Evolutionary conservation across 148 eudicot species (phyloP).

Genomic region (Rhododendron vialii): DNA sequence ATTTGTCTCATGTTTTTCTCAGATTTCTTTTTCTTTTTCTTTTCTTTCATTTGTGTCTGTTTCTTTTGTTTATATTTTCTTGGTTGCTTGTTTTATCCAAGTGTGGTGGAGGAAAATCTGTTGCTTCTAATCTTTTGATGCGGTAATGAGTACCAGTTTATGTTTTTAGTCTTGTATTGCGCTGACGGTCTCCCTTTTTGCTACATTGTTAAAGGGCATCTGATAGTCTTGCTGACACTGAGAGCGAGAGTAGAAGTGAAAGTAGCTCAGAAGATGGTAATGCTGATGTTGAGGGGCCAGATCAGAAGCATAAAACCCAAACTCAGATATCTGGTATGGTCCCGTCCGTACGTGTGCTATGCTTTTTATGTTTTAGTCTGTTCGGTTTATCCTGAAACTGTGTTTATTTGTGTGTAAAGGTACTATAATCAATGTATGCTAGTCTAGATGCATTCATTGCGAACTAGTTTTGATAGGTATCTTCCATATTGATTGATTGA

Average conservation of each 20-base stretch:
- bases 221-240: slow-evolving; percentile 48
- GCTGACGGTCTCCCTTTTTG: not conserved
- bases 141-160: not conserved
- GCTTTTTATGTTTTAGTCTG: not conserved
- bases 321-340: slow-evolving; percentile 40
- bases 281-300: slow-evolving; percentile 26
- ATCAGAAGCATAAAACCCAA: slow-evolving; percentile 31
- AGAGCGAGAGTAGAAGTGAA: slow-evolving; percentile 43
- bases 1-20: not conserved
- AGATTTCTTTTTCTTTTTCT: not conserved
- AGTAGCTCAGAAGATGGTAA: slow-evolving; percentile 48
- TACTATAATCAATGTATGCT: not conserved
- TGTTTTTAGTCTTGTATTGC: not conserved
- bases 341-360: not conserved
- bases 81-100: not conserved
- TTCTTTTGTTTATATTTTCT: too few species aligned
- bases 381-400: not conserved
- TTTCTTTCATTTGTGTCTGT: not conserved
- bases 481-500: not conserved
- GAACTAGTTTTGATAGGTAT: not conserved
- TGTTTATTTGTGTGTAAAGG: not conserved
- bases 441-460: not conserved
- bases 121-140: not conserved
- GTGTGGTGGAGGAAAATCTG: not conserved
- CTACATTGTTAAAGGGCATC: slow-evolving; percentile 39